Evolutionary conservation across 805 yeast species (phyloP).

Genomic region (Scheffersomyces ergatensis): DNA sequence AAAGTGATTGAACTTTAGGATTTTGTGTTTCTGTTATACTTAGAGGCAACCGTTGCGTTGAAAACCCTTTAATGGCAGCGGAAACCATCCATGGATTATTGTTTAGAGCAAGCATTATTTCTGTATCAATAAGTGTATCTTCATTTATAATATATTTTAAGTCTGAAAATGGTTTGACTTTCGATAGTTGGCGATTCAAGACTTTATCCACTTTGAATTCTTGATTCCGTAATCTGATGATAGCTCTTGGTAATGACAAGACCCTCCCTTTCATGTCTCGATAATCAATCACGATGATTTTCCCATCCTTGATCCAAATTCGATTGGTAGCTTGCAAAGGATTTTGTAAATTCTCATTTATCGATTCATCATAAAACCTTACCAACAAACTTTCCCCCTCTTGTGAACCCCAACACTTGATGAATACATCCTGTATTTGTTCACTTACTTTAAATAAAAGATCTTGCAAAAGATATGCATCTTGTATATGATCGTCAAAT

Average conservation of each 20-base stretch:
- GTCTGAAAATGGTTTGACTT: background rate
- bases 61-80: no score
- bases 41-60: no score
- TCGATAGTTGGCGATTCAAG: slow-evolving; percentile 1
- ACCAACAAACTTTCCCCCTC: slow-evolving; percentile 57
- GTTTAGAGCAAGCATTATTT: no score
- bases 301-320: slow-evolving; percentile 49
- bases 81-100: no score
- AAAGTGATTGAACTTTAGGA: background rate
- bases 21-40: no score
- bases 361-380: slow-evolving; percentile 41
- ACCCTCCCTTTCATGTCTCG: background rate
- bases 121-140: no score
- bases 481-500: slow-evolving; percentile 43
- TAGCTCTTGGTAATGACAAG: slow-evolving; percentile 7
- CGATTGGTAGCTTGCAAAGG: slow-evolving; percentile 49
- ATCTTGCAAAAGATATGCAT: slow-evolving; percentile 39
- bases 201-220: slow-evolving; percentile 4
- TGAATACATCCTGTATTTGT: slow-evolving; percentile 23
- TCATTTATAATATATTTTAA: background rate
- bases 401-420: slow-evolving; percentile 44
- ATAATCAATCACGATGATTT: slow-evolving; percentile 16
- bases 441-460: slow-evolving; percentile 15
- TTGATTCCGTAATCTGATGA: slow-evolving; percentile 6
- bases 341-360: slow-evolving; percentile 45